Evolutionary conservation across 345 rosid species (phyloP).

Genomic region (Raphanus sativus): DNA sequence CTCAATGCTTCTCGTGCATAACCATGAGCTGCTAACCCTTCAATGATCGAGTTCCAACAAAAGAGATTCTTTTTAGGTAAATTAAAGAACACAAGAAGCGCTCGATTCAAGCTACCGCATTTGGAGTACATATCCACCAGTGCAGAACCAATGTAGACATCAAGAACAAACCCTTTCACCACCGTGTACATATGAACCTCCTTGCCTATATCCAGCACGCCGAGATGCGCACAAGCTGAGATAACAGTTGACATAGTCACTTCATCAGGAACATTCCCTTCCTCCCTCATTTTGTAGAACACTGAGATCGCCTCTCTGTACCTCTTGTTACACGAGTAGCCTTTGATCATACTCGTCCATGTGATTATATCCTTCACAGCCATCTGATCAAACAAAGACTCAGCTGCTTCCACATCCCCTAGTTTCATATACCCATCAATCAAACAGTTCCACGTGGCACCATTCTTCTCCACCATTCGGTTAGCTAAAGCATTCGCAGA

Average conservation of each 20-base stretch:
- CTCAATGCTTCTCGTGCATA: slow-evolving; percentile 55
- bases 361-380: slow-evolving; percentile 59
- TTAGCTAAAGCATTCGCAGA: slow-evolving; percentile 53
- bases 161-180: slow-evolving; percentile 55
- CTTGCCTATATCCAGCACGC: slow-evolving; percentile 62
- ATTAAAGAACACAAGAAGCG: slow-evolving; percentile 69
- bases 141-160: slow-evolving; percentile 80
- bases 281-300: slow-evolving; percentile 55
- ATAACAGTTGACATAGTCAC: slow-evolving; percentile 69
- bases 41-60: slow-evolving; percentile 85
- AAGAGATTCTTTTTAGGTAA: slow-evolving; percentile 64
- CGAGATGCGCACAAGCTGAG: slow-evolving; percentile 86
- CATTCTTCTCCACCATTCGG: slow-evolving; percentile 55
- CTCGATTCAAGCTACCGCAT: slow-evolving; percentile 65
- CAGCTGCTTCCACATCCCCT: slow-evolving; percentile 51
- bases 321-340: slow-evolving; percentile 60
- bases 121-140: slow-evolving; percentile 85
- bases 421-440: slow-evolving; percentile 65
- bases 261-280: slow-evolving; percentile 58
- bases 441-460: slow-evolving; percentile 66
- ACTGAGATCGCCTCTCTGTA: slow-evolving; percentile 57
- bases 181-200: slow-evolving; percentile 60
- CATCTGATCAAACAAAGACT: slow-evolving; percentile 60
- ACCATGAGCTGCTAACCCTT: slow-evolving; percentile 78
- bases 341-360: slow-evolving; percentile 81